phyloP scores from a whole-genome alignment of 257 asterid species.

The Solanum virginianum region DNA sequence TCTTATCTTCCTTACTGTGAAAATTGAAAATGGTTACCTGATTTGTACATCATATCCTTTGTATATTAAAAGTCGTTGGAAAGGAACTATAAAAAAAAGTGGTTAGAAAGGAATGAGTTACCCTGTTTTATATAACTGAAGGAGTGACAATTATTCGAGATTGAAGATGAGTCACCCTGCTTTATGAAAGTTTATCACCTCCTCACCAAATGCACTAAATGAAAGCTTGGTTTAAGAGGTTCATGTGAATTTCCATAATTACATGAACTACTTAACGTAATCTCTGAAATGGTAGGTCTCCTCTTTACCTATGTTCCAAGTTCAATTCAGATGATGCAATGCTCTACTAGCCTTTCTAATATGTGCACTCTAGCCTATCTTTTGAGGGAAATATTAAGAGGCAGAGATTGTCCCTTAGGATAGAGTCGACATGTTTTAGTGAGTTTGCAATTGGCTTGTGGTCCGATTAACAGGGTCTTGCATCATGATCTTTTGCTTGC shows the following conservation, averaged over 20 bases:
- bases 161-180: background rate
- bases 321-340: background rate
- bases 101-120: background rate
- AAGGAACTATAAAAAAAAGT: background rate
- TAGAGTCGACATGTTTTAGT: background rate
- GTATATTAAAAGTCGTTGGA: background rate
- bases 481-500: background rate
- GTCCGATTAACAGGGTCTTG: background rate
- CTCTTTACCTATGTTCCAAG: background rate
- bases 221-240: background rate
- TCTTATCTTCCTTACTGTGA: background rate
- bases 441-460: background rate
- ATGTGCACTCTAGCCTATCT: background rate
- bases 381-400: background rate
- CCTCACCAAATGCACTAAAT: background rate
- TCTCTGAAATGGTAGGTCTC: background rate
- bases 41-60: constrained; percentile 7
- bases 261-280: background rate
- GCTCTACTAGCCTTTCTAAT: background rate
- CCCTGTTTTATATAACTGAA: background rate
- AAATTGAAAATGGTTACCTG: background rate
- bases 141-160: background rate
- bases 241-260: background rate
- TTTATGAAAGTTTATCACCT: background rate
- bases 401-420: background rate